A percentile compares a stretch with the other conserved stretches of the same genome.
phyloP scores from a whole-genome alignment of 148 eudicot species.

The Oxyria digyna region DNA sequence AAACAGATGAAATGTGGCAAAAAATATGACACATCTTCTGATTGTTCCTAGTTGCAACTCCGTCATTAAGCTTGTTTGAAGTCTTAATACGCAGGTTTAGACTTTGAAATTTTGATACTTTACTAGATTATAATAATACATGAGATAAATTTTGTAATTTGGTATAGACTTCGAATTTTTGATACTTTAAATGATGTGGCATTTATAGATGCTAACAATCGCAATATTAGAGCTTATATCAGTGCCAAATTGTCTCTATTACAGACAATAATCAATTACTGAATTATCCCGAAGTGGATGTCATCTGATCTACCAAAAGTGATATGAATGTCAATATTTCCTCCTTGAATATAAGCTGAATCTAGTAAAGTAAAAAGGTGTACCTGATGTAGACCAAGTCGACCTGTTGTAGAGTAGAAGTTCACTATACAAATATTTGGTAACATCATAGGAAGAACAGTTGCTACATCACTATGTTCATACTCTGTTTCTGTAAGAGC shows the following conservation, averaged over 20 bases:
- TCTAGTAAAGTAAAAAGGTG: neutral
- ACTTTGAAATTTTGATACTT: too few relatives aligned
- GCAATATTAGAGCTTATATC: neutral
- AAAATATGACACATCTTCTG: too few relatives aligned
- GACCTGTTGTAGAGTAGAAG: conserved; percentile 42
- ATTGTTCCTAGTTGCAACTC: too few relatives aligned
- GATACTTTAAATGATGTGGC: too few relatives aligned
- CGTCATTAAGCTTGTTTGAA: too few relatives aligned
- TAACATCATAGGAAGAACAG: conserved; percentile 38
- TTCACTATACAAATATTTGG: conserved; percentile 63
- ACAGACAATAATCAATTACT: neutral
- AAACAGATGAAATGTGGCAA: too few relatives aligned
- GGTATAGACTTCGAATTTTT: too few relatives aligned
- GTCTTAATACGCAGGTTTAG: too few relatives aligned
- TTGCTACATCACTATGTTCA: conserved; percentile 13
- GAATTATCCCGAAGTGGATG: too few relatives aligned
- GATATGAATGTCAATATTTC: neutral
- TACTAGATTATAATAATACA: neutral
- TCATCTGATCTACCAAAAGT: neutral
- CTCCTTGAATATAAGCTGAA: neutral
- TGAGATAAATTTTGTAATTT: neutral
- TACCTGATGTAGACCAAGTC: conserved; percentile 78
- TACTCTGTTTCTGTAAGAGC: conserved; percentile 15
- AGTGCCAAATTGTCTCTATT: neutral
- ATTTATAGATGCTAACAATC: too few relatives aligned